Evolutionary conservation across 2,329 filamentous ascomycete species (phyloP).

Genomic region (Ophiostoma sp.): DNA sequence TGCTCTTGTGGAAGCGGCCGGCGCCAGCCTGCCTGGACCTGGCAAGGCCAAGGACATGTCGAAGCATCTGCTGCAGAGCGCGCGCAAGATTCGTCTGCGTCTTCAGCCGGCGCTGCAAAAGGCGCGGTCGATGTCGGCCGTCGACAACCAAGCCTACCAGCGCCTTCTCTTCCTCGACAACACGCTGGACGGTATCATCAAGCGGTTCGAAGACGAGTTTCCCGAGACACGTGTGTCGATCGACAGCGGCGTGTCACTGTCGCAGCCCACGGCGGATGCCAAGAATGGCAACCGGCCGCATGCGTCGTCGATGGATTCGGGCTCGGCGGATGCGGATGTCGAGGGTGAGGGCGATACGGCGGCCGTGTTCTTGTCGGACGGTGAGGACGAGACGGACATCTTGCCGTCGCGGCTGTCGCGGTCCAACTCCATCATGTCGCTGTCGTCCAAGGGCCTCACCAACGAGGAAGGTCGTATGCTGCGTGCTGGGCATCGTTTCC

Average conservation of each 20-base stretch:
- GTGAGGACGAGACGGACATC: conserved; percentile 39
- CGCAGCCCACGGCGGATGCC: conserved; percentile 26
- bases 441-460: conserved; percentile 53
- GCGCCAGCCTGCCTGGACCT: conserved; percentile 38
- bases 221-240: conserved; percentile 71
- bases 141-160: conserved; percentile 70
- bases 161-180: conserved; percentile 83
- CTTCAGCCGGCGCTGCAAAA: conserved; percentile 81
- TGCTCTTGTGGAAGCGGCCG: conserved; percentile 33
- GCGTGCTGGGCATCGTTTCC: conserved; percentile 58
- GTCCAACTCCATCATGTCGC: conserved; percentile 53
- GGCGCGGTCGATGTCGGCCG: conserved; percentile 65
- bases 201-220: conserved; percentile 93
- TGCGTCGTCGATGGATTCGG: conserved; percentile 30
- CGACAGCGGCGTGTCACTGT: conserved; percentile 36
- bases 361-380: conserved; percentile 47
- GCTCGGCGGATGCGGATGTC: conserved; percentile 7
- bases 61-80: conserved; percentile 82
- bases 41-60: conserved; percentile 88
- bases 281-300: conserved; percentile 21
- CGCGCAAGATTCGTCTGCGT: conserved; percentile 81
- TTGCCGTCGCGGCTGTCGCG: conserved; percentile 48
- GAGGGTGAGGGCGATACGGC: conserved; percentile 28
- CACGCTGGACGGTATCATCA: conserved; percentile 87
- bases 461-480: conserved; percentile 60